Percentiles rank a stretch among this genome's conserved stretches.
Evolutionary conservation across 208 protist genomes (phyloP).

Genomic region (Crithidia brevicula): DNA sequence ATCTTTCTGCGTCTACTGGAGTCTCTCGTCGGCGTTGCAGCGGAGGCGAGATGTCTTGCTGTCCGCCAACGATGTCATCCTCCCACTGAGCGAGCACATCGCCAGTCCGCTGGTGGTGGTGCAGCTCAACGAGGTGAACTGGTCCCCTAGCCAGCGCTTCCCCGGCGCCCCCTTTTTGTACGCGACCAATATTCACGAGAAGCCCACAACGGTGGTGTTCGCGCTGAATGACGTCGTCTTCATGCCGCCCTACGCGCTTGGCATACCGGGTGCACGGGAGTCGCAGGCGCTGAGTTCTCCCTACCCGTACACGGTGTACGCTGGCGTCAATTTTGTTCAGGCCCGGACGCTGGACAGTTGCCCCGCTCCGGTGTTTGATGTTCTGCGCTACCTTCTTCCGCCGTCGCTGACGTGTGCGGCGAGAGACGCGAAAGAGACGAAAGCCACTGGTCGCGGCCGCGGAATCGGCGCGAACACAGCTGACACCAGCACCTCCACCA

Average conservation of each 20-base stretch:
- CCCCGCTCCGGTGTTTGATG: constrained; percentile 60
- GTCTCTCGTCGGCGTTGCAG: constrained; percentile 72
- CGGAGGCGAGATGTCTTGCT: constrained; percentile 43
- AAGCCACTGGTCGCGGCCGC: neutral
- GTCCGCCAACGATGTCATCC: constrained; percentile 19
- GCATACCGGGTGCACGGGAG: constrained; percentile 35
- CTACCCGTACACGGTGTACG: constrained; percentile 56
- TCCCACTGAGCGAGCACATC: constrained; percentile 66
- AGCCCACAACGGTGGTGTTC: constrained; percentile 49
- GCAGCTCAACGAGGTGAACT: constrained; percentile 41
- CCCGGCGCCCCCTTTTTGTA: constrained; percentile 62
- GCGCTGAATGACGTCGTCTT: constrained; percentile 80
- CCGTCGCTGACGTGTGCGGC: constrained; percentile 36
- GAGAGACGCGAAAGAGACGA: constrained; percentile 11
- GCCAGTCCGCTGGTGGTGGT: constrained; percentile 72
- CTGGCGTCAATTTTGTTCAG: constrained; percentile 84
- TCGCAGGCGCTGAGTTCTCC: constrained; percentile 37
- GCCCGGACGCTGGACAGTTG: constrained; percentile 46
- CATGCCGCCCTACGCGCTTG: constrained; percentile 55
- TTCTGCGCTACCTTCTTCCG: constrained; percentile 51
- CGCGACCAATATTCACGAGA: constrained; percentile 43
- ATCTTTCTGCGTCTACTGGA: constrained; percentile 74
- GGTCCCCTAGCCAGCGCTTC: constrained; percentile 59
- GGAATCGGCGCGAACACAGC: neutral
- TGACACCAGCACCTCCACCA: neutral